These are phyloP conservation scores for Salix dunnii DNA, from an alignment of 345 rosid species.

Conservation along the genomic window DNA sequence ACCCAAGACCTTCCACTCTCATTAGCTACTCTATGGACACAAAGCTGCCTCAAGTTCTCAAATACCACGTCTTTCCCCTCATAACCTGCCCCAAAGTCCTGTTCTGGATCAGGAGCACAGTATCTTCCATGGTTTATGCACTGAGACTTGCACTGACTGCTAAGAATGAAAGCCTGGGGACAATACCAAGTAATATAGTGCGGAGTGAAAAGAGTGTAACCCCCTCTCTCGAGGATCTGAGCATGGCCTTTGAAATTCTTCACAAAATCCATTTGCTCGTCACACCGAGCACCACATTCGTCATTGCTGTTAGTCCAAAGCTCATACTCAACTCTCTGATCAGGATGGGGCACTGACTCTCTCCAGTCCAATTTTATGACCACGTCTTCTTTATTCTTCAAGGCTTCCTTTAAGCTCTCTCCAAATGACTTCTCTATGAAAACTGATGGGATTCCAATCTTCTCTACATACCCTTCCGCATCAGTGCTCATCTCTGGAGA, in stretches of 20 bases:
- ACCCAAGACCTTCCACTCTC: slow-evolving; percentile 73
- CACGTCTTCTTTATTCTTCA: slow-evolving; percentile 65
- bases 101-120: slow-evolving; percentile 96
- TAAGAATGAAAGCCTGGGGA: slow-evolving; percentile 55
- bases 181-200: slow-evolving; percentile 97
- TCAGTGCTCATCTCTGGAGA: slow-evolving; percentile 63
- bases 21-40: slow-evolving; percentile 82
- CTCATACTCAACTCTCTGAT: slow-evolving; percentile 89
- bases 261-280: slow-evolving; percentile 88
- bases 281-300: slow-evolving; percentile 81
- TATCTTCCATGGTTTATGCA: slow-evolving; percentile 94
- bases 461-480: slow-evolving; percentile 68
- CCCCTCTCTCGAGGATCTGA: slow-evolving; percentile 81
- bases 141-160: slow-evolving; percentile 86
- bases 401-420: slow-evolving; percentile 60
- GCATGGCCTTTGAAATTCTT: slow-evolving; percentile 89
- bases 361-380: slow-evolving; percentile 77
- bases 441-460: slow-evolving; percentile 78
- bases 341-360: slow-evolving; percentile 94
- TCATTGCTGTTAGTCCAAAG: slow-evolving; percentile 96
- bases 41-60: slow-evolving; percentile 94
- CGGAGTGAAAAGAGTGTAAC: slow-evolving; percentile 81
- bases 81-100: slow-evolving; percentile 75
- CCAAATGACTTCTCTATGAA: slow-evolving; percentile 65
- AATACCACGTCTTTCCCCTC: slow-evolving; percentile 85